These are phyloP conservation scores for Pythium rhizo-oryzae DNA, from an alignment of 352 stramenopile species.

Conservation along the genomic window DNA sequence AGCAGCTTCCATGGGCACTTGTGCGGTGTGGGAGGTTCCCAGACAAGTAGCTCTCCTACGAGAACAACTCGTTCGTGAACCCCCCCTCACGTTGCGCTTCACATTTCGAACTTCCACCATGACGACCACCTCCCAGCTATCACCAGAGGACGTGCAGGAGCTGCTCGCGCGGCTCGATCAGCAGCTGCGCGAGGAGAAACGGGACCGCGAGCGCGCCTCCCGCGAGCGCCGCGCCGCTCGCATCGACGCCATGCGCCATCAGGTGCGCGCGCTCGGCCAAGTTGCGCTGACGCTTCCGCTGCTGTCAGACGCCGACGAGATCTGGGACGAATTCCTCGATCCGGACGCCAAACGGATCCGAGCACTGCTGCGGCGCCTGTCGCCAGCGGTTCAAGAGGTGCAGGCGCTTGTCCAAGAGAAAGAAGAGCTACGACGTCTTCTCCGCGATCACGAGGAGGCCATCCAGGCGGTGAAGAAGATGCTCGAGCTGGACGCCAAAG, in stretches of 20 bases:
- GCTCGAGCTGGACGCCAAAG: not conserved
- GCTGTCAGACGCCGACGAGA: not conserved
- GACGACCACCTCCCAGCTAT: not conserved
- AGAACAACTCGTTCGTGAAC: no score
- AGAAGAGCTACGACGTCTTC: not conserved
- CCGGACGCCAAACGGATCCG: not conserved
- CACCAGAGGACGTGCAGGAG: not conserved
- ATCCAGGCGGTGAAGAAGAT: not conserved
- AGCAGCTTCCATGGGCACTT: no score
- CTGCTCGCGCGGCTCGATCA: not conserved
- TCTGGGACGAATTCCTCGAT: slow-evolving; percentile 1
- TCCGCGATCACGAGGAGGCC: not conserved
- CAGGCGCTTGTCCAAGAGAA: not conserved
- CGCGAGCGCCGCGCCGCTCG: not conserved
- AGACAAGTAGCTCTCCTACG: no score
- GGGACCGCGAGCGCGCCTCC: not conserved
- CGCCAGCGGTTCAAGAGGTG: not conserved
- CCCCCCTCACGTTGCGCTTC: no score
- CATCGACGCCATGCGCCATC: not conserved
- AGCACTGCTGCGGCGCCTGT: not conserved
- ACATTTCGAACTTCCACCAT: not conserved
- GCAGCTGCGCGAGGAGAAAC: not conserved
- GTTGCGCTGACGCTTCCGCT: not conserved
- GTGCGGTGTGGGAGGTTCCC: no score
- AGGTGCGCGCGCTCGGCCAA: not conserved